A percentile compares a stretch with the other conserved stretches of the same genome.
Conservation (phyloP, 2,329 filamentous ascomycete species). For the Hymenoscyphus fructigenus region DNA sequence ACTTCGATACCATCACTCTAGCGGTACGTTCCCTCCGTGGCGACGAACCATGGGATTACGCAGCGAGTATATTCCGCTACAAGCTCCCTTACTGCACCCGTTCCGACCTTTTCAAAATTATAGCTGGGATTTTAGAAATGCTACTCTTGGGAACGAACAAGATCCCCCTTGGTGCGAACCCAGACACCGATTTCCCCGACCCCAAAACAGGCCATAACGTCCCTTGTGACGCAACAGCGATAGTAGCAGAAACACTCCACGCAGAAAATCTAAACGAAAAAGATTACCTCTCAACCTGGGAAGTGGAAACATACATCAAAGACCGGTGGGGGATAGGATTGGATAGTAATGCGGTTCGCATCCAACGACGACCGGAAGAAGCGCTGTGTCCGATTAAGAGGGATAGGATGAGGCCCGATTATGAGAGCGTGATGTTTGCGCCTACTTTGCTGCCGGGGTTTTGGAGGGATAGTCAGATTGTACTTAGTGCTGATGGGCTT, state of each 20-base stretch:
- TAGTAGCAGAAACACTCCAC: slow-evolving; percentile 12
- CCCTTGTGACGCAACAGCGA: not conserved
- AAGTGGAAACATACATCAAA: slow-evolving; percentile 21
- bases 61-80: slow-evolving; percentile 17
- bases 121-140: slow-evolving; percentile 18
- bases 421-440: slow-evolving; percentile 7
- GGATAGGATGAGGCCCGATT: not conserved
- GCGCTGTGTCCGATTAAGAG: not conserved
- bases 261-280: slow-evolving; percentile 10
- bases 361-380: not conserved
- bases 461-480: slow-evolving; percentile 1
- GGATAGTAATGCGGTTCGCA: slow-evolving; percentile 16
- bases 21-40: slow-evolving; percentile 13
- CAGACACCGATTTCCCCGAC: slow-evolving; percentile 6
- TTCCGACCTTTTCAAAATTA: slow-evolving; percentile 1
- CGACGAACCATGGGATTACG: slow-evolving; percentile 4
- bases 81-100: slow-evolving; percentile 15
- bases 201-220: too few relatives aligned
- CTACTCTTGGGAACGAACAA: slow-evolving; percentile 18
- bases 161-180: not conserved
- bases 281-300: slow-evolving; percentile 20
- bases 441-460: slow-evolving; percentile 22
- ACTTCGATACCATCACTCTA: slow-evolving; percentile 19
- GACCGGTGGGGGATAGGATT: slow-evolving; percentile 17
- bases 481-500: slow-evolving; percentile 14